Base-by-base conservation (phyloP, 805 yeast species). In the Geotrichum ghanense region DNA sequence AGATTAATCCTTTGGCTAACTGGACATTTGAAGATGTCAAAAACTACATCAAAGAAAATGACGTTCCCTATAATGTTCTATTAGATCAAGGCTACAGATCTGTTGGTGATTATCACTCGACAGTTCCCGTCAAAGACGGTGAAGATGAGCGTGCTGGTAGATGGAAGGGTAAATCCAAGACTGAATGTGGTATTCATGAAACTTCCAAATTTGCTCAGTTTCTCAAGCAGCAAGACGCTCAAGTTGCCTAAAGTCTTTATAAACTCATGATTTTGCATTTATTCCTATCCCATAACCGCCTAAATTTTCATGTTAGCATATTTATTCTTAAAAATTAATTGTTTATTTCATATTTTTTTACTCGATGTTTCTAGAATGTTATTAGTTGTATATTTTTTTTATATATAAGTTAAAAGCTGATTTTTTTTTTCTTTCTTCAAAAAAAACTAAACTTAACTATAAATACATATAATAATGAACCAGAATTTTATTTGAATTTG, bases 91-190 rank as follows among this genome's bases (percentile, higher is more conserved):
- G 97, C 0, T 90, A 89, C 65, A 81, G 87, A 58, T 85, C 95
- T 0, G 76, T 90, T 14, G 97, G 97, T 1, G 97, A 90, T 63
- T 90, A 89, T 76, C 97, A 90, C 63, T 85, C 95, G 1, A 90
- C 97, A 0, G 78, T 67, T 24, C 97, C 97, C 1, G 95, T 86
- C 9, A 73, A 68, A 5, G 95, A 83, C 41, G 95, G 94, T 7
- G 97, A 87, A 60, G 97, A 90, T 59, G 97, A 90, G 63, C 75
- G 97, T 53, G 78, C 92, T n/a, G 97, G 97, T 1, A 76, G 97
- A 58, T 90, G 97, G 97, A 82, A 83, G 69, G 97, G 96, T 1
- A 75, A 82, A 61, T 73, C 78, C 9, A 90, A 90, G 69, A 87
- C 95, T 0, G 97, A 90, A 62, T 90, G 97, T 66, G 97, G 97